phyloP scores from a whole-genome alignment of 177 flowering plant species.

The Tripterygium wilfordii region DNA sequence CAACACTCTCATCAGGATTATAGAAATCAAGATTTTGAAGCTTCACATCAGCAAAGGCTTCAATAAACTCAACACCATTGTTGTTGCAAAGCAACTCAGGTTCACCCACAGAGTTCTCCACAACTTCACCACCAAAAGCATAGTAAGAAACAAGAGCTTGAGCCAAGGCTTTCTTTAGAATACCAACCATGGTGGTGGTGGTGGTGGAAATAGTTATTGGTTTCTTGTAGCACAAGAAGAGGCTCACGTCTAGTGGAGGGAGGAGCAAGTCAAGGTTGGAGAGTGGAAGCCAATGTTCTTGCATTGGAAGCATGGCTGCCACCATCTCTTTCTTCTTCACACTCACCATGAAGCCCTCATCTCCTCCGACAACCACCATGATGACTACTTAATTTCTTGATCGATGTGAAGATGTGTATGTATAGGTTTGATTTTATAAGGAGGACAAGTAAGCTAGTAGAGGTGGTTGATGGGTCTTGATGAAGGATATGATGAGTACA shows the following conservation, averaged over 20 bases:
- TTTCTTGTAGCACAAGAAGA: constrained; percentile 40
- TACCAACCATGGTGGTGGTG: constrained; percentile 12
- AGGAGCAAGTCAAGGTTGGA: constrained; percentile 67
- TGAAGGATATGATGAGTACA: no score
- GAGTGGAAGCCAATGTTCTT: constrained; percentile 56
- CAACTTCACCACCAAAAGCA: constrained; percentile 43
- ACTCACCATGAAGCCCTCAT: constrained; percentile 26
- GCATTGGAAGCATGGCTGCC: constrained; percentile 45
- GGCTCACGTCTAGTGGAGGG: constrained; percentile 50
- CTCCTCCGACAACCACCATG: no score
- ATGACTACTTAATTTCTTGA: no score
- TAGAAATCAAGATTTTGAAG: constrained; percentile 33
- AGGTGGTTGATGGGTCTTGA: no score
- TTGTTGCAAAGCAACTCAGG: constrained; percentile 54
- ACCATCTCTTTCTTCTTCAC: constrained; percentile 34
- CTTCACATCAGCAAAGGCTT: constrained; percentile 35
- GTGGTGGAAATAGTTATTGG: neutral
- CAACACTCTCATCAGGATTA: constrained; percentile 37
- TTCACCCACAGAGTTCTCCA: constrained; percentile 31
- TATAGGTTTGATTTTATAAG: no score
- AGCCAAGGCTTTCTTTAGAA: constrained; percentile 38
- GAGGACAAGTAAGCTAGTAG: no score
- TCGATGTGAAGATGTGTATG: no score
- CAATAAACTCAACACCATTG: constrained; percentile 47
- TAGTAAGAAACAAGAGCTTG: constrained; percentile 34